These are phyloP conservation scores for Colletotrichum lupini DNA, from an alignment of 2,329 filamentous ascomycete species.

Conservation along the genomic window DNA sequence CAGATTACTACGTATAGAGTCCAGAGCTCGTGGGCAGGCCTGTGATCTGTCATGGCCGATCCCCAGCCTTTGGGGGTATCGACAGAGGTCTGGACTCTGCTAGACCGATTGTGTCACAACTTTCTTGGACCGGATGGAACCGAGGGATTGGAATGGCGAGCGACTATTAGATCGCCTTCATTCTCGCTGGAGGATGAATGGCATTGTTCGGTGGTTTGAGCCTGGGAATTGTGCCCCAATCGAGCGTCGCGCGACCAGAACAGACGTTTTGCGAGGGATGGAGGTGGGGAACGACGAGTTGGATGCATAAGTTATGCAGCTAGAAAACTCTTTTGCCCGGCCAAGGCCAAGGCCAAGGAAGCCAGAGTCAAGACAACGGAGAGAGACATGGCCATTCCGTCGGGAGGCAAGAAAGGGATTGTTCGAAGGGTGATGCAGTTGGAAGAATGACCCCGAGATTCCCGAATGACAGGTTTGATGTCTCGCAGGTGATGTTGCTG, in stretches of 20 bases:
- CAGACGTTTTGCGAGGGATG: not conserved
- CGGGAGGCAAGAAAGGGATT: slow-evolving; percentile 32
- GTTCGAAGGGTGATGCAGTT: not conserved
- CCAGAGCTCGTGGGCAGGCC: not conserved
- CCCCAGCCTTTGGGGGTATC: not conserved
- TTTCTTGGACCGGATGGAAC: not conserved
- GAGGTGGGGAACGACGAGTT: not conserved
- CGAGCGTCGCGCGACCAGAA: too few species aligned
- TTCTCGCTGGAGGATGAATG: slow-evolving; percentile 15
- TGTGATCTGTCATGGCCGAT: slow-evolving; percentile 21
- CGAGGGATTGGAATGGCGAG: not conserved
- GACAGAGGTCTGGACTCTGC: slow-evolving; percentile 11
- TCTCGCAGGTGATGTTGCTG: not conserved
- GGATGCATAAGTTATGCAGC: slow-evolving; percentile 4
- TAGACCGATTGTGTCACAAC: not conserved
- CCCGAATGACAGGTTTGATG: not conserved
- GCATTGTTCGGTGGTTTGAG: not conserved
- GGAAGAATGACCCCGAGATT: not conserved
- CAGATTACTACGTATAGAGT: too few species aligned
- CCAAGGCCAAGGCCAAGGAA: slow-evolving; percentile 14
- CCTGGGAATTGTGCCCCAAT: not conserved
- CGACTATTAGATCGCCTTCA: not conserved
- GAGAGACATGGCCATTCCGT: slow-evolving; percentile 26
- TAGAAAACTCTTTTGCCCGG: slow-evolving; percentile 12
- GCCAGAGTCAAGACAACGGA: not conserved